These are phyloP conservation scores for Metarhizium humberi DNA, from an alignment of 2,329 filamentous ascomycete genomes.

Conservation along the genomic window DNA sequence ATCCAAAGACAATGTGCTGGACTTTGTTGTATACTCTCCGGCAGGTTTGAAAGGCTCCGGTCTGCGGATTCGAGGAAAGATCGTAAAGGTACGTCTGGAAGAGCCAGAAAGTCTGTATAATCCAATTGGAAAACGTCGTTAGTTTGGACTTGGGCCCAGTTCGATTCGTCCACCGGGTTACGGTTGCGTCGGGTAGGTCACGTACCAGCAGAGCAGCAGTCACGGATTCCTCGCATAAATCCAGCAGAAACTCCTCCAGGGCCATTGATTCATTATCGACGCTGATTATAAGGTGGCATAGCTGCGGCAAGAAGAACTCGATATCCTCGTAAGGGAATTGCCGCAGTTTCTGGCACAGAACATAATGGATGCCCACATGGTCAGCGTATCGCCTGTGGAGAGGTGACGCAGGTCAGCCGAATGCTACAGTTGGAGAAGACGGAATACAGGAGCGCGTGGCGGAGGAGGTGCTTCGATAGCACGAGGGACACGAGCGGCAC, in stretches of 20 bases:
- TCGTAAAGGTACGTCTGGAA: constrained; percentile 85
- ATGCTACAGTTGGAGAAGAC: background rate
- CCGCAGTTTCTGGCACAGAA: constrained; percentile 79
- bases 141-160: constrained; percentile 4
- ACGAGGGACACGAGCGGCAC: constrained; percentile 22
- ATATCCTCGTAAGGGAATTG: constrained; percentile 87
- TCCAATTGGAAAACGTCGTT: constrained; percentile 9
- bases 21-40: constrained; percentile 81
- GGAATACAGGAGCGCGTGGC: background rate
- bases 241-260: constrained; percentile 76
- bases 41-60: constrained; percentile 72
- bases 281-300: constrained; percentile 82
- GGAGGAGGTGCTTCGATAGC: background rate
- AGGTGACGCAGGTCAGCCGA: background rate
- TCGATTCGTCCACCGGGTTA: background rate
- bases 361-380: constrained; percentile 84
- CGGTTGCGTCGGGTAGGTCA: constrained; percentile 10
- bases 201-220: constrained; percentile 73
- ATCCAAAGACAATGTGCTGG: constrained; percentile 77
- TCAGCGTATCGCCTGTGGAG: constrained; percentile 67
- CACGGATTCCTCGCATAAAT: constrained; percentile 80
- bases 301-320: constrained; percentile 82
- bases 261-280: constrained; percentile 90
- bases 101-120: constrained; percentile 71
- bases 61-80: constrained; percentile 64